Base-by-base conservation (phyloP, 129 eudicot genomes). In the Saussurea involucrata region DNA sequence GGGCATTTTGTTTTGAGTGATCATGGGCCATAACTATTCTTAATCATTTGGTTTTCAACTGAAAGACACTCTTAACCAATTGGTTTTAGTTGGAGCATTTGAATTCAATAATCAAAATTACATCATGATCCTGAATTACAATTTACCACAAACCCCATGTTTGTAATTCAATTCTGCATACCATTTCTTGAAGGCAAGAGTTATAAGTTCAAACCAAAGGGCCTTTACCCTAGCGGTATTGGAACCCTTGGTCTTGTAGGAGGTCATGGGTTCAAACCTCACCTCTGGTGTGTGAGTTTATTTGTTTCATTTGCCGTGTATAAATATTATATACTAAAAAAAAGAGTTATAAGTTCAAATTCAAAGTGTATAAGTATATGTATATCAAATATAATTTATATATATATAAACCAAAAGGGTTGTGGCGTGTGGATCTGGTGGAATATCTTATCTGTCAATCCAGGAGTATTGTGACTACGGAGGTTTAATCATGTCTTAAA, bases 271-370 rank as follows among this genome's bases (percentile, higher is more conserved):
- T n/a, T n/a, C n/a, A n/a, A n/a, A n/a, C n/a, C n/a, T n/a, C n/a
- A n/a, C n/a, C n/a, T n/a, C n/a, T n/a, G n/a, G n/a, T n/a, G n/a
- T n/a, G n/a, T n/a, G n/a, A n/a, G n/a, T n/a, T n/a, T n/a, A n/a
- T n/a, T n/a, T n/a, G n/a, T n/a, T n/a, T n/a, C n/a, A n/a, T n/a
- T n/a, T n/a, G n/a, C n/a, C n/a, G n/a, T n/a, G n/a, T n/a, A n/a
- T n/a, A n/a, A n/a, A n/a, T n/a, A n/a, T n/a, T n/a, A n/a, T n/a
- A n/a, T n/a, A n/a, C n/a, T n/a, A n/a, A n/a, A n/a, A n/a, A n/a
- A n/a, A 71, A 10, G 71, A 66, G 21, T 31, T 31, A 32, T 18
- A 68, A 68, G 72, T 33, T 68, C 24, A 27, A 68, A 68, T 68
- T 34, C 44, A 27, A 33, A 68, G 46, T 8, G 13, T 17, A 36